Evolutionary conservation across 495 filamentous ascomycete species (phyloP).

Genomic region (Immersiella caudata): DNA sequence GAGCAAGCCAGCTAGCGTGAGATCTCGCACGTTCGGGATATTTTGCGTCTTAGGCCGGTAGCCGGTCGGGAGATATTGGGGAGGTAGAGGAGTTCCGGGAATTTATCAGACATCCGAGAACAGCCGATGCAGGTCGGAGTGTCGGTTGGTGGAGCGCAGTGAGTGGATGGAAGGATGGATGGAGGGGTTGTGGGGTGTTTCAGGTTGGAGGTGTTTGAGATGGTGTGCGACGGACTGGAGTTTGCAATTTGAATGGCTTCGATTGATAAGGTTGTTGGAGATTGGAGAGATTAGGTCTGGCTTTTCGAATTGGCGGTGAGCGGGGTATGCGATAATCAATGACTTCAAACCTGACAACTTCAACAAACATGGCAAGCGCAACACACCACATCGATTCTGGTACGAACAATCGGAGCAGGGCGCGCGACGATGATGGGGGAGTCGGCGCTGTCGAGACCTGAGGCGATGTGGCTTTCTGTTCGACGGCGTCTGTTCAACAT

Average conservation of each 20-base stretch:
- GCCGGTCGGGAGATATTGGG: neutral
- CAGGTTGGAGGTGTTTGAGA: neutral
- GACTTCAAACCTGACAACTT: too few relatives aligned
- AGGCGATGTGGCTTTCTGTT: conserved; percentile 31
- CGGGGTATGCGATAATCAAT: too few relatives aligned
- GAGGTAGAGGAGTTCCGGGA: neutral
- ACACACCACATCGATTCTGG: conserved; percentile 15
- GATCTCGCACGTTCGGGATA: neutral
- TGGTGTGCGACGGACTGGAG: neutral
- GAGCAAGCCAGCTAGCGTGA: neutral
- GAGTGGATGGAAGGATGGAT: neutral
- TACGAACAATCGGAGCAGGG: neutral
- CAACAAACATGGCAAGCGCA: too few relatives aligned
- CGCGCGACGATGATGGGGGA: neutral
- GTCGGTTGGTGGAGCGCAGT: neutral
- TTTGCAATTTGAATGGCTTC: too few relatives aligned
- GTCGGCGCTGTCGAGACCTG: conserved; percentile 18
- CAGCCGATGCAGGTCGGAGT: neutral
- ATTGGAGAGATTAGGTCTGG: too few relatives aligned
- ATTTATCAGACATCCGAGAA: neutral
- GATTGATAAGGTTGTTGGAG: too few relatives aligned
- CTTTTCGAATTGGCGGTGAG: too few relatives aligned
- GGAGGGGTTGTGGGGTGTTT: neutral
- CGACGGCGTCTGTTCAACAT: conserved; percentile 23
- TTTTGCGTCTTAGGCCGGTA: neutral